phyloP scores from a whole-genome alignment of 2,329 filamentous ascomycete species.

The Pyrenophora seminiperda region DNA sequence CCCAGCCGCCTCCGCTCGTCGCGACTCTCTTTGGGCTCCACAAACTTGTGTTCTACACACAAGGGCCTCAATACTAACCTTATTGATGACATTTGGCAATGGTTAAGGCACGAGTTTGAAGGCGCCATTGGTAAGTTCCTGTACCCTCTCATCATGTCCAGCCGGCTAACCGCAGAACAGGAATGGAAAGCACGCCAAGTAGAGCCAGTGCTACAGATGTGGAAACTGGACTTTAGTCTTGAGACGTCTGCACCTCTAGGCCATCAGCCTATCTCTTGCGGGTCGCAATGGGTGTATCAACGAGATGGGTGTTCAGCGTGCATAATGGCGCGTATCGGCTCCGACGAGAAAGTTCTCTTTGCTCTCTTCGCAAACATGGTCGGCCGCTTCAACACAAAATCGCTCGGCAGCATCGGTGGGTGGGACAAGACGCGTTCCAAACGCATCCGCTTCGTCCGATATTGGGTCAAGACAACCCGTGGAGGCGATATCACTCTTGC shows the following conservation, averaged over 20 bases:
- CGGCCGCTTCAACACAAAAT: slow-evolving; percentile 16
- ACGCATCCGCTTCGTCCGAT: slow-evolving; percentile 31
- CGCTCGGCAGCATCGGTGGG: slow-evolving; percentile 7
- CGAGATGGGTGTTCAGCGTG: slow-evolving; percentile 35
- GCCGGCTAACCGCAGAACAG: slow-evolving; percentile 19
- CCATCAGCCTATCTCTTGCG: slow-evolving; percentile 20
- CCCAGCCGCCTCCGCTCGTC: slow-evolving; percentile 30
- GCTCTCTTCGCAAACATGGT: slow-evolving; percentile 38
- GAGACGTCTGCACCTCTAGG: slow-evolving; percentile 21
- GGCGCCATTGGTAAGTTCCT: slow-evolving; percentile 30
- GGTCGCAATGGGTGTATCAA: slow-evolving; percentile 30
- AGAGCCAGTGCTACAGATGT: slow-evolving; percentile 40
- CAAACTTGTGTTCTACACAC: slow-evolving; percentile 32
- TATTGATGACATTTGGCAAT: slow-evolving; percentile 29
- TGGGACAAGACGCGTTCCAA: slow-evolving; percentile 22
- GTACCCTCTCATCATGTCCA: slow-evolving; percentile 32
- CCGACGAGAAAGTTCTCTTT: slow-evolving; percentile 26
- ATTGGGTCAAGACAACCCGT: slow-evolving; percentile 26
- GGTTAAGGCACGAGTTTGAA: slow-evolving; percentile 33
- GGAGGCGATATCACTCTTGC: slow-evolving; percentile 13
- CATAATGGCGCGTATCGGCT: slow-evolving; percentile 38
- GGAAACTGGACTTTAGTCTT: slow-evolving; percentile 22
- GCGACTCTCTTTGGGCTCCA: slow-evolving; percentile 15
- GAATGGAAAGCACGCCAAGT: slow-evolving; percentile 30
- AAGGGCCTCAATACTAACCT: slow-evolving; percentile 28